Conservation (phyloP, 2,329 filamentous ascomycete species). For the Trichoderma asperellum region DNA sequence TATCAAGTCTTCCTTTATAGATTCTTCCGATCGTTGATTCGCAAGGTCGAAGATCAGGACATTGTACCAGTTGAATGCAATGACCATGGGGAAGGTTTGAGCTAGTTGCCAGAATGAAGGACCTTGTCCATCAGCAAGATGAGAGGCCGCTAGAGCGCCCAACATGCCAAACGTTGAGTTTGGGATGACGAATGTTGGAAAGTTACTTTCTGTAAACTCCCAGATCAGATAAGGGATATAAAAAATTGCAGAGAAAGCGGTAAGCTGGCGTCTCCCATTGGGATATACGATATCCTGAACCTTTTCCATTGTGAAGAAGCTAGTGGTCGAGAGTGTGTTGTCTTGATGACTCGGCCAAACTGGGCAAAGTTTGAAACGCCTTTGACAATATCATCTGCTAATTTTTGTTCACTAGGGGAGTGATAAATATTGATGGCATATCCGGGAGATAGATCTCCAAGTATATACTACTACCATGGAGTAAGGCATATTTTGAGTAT, state of each 20-base stretch:
- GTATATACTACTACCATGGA: background rate
- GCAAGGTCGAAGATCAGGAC: slow-evolving; percentile 39
- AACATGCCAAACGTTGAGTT: slow-evolving; percentile 20
- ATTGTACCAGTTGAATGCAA: slow-evolving; percentile 26
- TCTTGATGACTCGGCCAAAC: background rate
- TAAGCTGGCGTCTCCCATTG: background rate
- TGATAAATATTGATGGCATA: background rate
- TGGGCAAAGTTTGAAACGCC: background rate
- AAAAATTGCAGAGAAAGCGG: background rate
- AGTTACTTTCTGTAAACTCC: slow-evolving; percentile 25
- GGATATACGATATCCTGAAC: background rate
- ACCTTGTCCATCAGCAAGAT: slow-evolving; percentile 1
- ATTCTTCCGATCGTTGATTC: slow-evolving; percentile 42
- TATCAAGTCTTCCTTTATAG: slow-evolving; percentile 43
- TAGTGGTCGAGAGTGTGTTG: background rate
- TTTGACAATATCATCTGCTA: background rate
- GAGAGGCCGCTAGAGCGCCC: slow-evolving; percentile 16
- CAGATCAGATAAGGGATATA: slow-evolving; percentile 10
- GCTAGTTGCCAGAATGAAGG: background rate
- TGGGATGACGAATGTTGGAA: slow-evolving; percentile 26
- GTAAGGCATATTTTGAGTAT: background rate
- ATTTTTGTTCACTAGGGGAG: background rate
- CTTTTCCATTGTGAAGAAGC: background rate
- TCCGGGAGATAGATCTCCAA: background rate
- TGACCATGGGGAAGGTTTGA: background rate